Evolutionary conservation across 2,329 filamentous ascomycete genomes (phyloP).

Genomic region (Knufia petricola): DNA sequence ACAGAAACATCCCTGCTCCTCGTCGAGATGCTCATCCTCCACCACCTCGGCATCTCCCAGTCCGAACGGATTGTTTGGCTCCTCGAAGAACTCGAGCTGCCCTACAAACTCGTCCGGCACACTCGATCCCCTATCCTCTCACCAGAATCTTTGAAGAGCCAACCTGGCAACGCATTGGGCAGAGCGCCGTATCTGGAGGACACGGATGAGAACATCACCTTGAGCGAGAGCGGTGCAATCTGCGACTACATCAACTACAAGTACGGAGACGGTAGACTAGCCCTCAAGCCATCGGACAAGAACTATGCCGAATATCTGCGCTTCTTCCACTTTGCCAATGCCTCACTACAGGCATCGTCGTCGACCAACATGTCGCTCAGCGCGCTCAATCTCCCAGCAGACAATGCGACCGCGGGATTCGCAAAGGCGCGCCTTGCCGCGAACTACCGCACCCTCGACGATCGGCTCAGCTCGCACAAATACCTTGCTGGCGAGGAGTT

Average conservation of each 20-base stretch:
- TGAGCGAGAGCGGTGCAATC: slow-evolving; percentile 52
- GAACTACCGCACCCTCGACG: slow-evolving; percentile 40
- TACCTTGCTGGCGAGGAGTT: slow-evolving; percentile 57
- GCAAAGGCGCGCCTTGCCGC: slow-evolving; percentile 28
- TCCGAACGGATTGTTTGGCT: slow-evolving; percentile 57
- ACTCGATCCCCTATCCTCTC: slow-evolving; percentile 37
- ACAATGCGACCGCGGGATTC: slow-evolving; percentile 25
- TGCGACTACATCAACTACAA: slow-evolving; percentile 52
- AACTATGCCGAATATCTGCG: slow-evolving; percentile 54
- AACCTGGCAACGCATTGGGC: slow-evolving; percentile 39
- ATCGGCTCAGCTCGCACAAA: slow-evolving; percentile 35
- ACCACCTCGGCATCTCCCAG: slow-evolving; percentile 50
- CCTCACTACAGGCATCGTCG: slow-evolving; percentile 35
- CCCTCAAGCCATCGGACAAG: slow-evolving; percentile 36
- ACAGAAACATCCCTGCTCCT: neutral
- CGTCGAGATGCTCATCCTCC: slow-evolving; percentile 32
- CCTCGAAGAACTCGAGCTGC: slow-evolving; percentile 52
- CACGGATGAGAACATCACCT: slow-evolving; percentile 26
- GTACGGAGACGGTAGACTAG: slow-evolving; percentile 43
- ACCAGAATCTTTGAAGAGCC: slow-evolving; percentile 32
- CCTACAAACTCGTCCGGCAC: slow-evolving; percentile 43
- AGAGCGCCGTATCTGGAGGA: slow-evolving; percentile 54
- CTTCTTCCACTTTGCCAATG: slow-evolving; percentile 53
- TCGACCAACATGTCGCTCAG: slow-evolving; percentile 5
- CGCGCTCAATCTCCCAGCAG: slow-evolving; percentile 8